These are phyloP conservation scores for Sphaerosporella brunnea DNA, from an alignment of 495 filamentous ascomycete genomes.

Conservation along the genomic window DNA sequence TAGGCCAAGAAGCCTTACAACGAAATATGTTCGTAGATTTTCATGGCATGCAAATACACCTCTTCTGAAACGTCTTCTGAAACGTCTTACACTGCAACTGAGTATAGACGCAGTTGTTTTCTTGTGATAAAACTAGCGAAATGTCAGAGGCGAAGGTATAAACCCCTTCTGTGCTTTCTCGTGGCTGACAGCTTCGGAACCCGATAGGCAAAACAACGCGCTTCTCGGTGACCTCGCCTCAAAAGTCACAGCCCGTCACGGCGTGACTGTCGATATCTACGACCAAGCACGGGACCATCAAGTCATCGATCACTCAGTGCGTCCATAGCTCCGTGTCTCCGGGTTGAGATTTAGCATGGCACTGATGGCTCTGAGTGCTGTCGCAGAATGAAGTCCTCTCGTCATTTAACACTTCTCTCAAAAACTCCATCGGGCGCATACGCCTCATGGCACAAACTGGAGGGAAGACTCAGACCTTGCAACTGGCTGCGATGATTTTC, in stretches of 20 bases:
- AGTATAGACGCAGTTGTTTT: too few species aligned
- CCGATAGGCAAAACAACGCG: slow-evolving; percentile 70
- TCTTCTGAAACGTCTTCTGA: too few species aligned
- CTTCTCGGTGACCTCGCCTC: slow-evolving; percentile 76
- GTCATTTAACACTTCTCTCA: slow-evolving; percentile 38
- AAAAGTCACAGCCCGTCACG: slow-evolving; percentile 79
- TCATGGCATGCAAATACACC: too few species aligned
- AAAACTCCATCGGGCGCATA: slow-evolving; percentile 69
- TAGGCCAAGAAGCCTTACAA: too few species aligned
- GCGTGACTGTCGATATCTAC: slow-evolving; percentile 97
- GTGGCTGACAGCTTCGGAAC: too few species aligned
- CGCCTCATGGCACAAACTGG: slow-evolving; percentile 82
- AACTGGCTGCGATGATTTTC: slow-evolving; percentile 68
- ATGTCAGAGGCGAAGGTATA: too few species aligned
- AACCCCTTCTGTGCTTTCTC: too few species aligned
- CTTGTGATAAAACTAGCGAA: too few species aligned
- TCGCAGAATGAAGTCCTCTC: slow-evolving; percentile 20
- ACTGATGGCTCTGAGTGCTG: too few species aligned
- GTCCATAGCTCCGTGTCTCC: slow-evolving; percentile 23
- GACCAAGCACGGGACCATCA: slow-evolving; percentile 77
- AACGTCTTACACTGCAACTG: too few species aligned
- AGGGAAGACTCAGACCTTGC: slow-evolving; percentile 77
- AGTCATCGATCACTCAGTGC: slow-evolving; percentile 69
- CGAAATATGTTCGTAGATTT: too few species aligned
- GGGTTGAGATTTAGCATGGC: too few species aligned